Conservation (phyloP, 352 stramenopile species). For the Phytophthora tentaculata region DNA sequence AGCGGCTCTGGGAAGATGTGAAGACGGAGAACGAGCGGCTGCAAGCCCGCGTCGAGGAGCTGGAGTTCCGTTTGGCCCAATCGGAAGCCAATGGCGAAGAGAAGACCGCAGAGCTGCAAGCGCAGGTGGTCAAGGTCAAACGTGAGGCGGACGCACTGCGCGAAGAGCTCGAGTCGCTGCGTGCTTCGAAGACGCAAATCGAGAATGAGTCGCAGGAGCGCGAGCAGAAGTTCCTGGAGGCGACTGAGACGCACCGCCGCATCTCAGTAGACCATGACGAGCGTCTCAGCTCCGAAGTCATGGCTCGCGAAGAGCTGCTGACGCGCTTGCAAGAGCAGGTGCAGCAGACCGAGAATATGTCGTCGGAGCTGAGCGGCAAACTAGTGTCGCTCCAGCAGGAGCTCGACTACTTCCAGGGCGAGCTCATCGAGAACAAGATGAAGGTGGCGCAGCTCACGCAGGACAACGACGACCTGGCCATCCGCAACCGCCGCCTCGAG, state of each 20-base stretch:
- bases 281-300: constrained; percentile 46
- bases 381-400: constrained; percentile 68
- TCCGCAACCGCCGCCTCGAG: constrained; percentile 69
- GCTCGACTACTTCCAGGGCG: constrained; percentile 84
- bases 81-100: constrained; percentile 47
- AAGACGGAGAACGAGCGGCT: constrained; percentile 61
- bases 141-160: constrained; percentile 54
- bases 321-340: constrained; percentile 48
- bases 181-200: constrained; percentile 50
- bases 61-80: constrained; percentile 52
- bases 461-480: constrained; percentile 71
- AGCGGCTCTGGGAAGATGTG: constrained; percentile 58
- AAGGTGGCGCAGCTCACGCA: constrained; percentile 78
- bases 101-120: constrained; percentile 54
- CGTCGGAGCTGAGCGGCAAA: constrained; percentile 42
- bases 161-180: constrained; percentile 57
- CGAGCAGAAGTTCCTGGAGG: constrained; percentile 48
- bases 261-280: constrained; percentile 51
- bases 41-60: constrained; percentile 65
- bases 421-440: constrained; percentile 88
- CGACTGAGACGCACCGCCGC: constrained; percentile 51
- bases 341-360: constrained; percentile 39
- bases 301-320: constrained; percentile 62
- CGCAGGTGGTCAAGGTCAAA: constrained; percentile 56
- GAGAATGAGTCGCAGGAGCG: constrained; percentile 59